Conservation (phyloP, 164 flowering plant genomes). For the Sedum album region DNA sequence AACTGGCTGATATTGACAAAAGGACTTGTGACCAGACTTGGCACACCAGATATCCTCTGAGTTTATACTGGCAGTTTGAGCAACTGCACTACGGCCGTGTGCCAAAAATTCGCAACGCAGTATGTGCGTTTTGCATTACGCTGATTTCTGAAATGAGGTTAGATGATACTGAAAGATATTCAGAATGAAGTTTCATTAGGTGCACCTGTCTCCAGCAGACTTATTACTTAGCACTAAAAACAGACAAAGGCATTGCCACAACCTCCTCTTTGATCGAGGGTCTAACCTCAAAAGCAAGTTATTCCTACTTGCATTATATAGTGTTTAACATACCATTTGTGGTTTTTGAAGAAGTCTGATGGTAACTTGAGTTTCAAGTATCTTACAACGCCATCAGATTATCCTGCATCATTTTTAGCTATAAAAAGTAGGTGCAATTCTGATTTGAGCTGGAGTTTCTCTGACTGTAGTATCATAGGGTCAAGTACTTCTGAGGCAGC, state of each 20-base stretch:
- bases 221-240: neutral
- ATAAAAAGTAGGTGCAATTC: neutral
- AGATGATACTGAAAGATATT: too few relatives aligned
- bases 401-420: neutral
- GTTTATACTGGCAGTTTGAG: too few relatives aligned
- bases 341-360: neutral
- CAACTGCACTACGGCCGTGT: too few relatives aligned
- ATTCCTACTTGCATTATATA: neutral
- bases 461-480: neutral
- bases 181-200: neutral
- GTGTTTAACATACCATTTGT: neutral
- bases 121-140: too few relatives aligned
- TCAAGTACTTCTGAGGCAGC: neutral
- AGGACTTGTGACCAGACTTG: too few relatives aligned
- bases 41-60: too few relatives aligned
- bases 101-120: too few relatives aligned
- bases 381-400: neutral
- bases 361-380: neutral
- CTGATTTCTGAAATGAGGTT: too few relatives aligned
- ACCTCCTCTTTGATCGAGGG: neutral
- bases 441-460: neutral
- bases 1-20: too few relatives aligned
- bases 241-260: neutral
- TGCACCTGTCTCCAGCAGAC: conserved; percentile 2
- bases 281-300: neutral